A percentile compares a stretch with the other conserved stretches of the same genome.
phyloP scores from a whole-genome alignment of 768 basidiomycete species.

The Atractiella rhizophila region DNA sequence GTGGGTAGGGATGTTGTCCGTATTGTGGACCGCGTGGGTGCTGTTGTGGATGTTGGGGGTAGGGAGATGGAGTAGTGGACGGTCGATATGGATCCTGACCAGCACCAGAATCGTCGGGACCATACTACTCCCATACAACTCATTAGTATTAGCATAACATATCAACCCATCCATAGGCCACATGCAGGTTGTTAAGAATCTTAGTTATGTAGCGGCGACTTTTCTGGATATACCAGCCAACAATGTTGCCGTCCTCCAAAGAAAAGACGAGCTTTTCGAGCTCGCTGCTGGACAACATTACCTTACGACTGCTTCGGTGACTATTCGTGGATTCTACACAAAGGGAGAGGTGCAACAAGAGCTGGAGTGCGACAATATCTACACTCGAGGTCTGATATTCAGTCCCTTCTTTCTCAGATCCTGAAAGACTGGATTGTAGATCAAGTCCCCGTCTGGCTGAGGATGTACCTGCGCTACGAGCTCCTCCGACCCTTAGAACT shows the following conservation, averaged over 20 bases:
- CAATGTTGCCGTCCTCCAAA: conserved; percentile 63
- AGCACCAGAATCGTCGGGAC: too few relatives aligned
- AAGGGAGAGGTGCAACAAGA: conserved; percentile 48
- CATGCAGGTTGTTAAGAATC: too few relatives aligned
- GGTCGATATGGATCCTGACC: too few relatives aligned
- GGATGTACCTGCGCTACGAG: conserved; percentile 59
- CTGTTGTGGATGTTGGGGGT: too few relatives aligned
- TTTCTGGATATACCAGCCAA: conserved; percentile 39
- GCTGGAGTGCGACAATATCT: conserved; percentile 1
- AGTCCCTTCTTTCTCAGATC: background rate
- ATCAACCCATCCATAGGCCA: too few relatives aligned
- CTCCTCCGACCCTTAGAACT: conserved; percentile 35
- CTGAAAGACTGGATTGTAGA: background rate
- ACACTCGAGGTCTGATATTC: background rate
- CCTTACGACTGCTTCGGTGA: conserved; percentile 50
- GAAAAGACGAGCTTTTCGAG: conserved; percentile 51
- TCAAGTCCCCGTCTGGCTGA: conserved; percentile 33
- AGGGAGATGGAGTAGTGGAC: too few relatives aligned
- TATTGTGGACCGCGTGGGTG: too few relatives aligned
- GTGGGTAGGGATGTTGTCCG: too few relatives aligned
- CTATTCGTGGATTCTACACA: conserved; percentile 36
- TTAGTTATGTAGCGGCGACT: too few relatives aligned
- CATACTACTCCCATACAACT: too few relatives aligned
- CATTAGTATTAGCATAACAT: too few relatives aligned
- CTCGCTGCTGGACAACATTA: conserved; percentile 60